Evolutionary conservation across 1,139 yeast genomes (phyloP), one percentile per base, ranked within the genome.

Genomic region (Lodderomyces parapsilosis): DNA sequence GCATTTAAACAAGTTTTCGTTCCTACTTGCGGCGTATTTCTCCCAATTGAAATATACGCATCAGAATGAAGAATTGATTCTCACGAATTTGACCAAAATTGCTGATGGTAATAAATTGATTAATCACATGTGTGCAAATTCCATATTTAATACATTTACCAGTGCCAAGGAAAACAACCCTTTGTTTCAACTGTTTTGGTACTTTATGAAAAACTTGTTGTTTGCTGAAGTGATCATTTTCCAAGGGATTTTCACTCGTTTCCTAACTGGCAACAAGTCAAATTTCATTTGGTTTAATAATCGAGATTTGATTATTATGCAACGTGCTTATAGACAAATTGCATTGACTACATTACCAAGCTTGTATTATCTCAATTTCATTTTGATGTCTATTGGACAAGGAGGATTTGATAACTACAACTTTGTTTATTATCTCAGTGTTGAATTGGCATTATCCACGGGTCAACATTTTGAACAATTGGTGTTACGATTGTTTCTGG

Each of bases 381-480:
- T 84, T 6, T 59, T 83, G 11, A 71, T 78, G 32, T 68, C 79
- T 15, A 73, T 85, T 14, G 93, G 94, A 0, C 75, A 78, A 33
- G 85, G 87, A 1, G 89, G 89, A 1, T 85, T 86, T 57, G 86
- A 83, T 42, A 72, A 80, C 17, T 85, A 80, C 57, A 83, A 82
- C 52, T 84, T 81, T 57, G 80, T 83, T n/a, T 78, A 79, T 51
- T 68, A 75, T 39, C 62, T 81, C 3, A 60, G 80, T 14, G 48
- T 79, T 6, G 87, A 82, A 43, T 42, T 66, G 53, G 72, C 56
- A 48, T 48, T 55, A 10, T 13, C 45, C 4, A 63, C 49, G 54
- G 61, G 37, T n/a, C 43, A 13, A 15, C 54, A 43, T 39, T 66
- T 74, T 23, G 78, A 77, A 47, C 50, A 55, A 3, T 55, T 77